phyloP scores from a whole-genome alignment of 768 basidiomycete genomes.

The Baorangia bicolor region DNA sequence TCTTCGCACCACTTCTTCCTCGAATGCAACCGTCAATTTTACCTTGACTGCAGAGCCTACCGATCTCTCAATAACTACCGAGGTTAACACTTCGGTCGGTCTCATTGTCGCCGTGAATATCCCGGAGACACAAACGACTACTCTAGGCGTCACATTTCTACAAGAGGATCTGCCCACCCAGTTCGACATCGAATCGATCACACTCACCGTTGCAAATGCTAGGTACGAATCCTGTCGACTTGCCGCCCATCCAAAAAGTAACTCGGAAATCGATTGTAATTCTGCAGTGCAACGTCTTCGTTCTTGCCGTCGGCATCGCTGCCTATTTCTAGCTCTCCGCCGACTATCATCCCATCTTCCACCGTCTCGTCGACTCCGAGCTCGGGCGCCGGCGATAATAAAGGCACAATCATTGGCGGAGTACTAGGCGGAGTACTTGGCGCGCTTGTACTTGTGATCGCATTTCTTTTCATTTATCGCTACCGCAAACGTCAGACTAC shows the following conservation, averaged over 20 bases:
- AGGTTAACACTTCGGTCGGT: constrained; percentile 42
- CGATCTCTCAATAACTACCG: constrained; percentile 35
- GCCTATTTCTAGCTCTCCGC: constrained; percentile 25
- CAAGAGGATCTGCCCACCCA: constrained; percentile 25
- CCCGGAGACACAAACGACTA: constrained; percentile 39
- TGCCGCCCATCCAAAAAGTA: background rate
- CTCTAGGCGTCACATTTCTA: constrained; percentile 43
- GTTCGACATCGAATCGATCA: constrained; percentile 40
- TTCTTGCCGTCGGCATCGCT: constrained; percentile 26
- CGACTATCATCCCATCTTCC: constrained; percentile 4
- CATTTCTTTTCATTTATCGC: constrained; percentile 6
- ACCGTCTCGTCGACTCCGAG: constrained; percentile 6
- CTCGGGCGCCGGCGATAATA: background rate
- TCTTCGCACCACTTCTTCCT: constrained; percentile 41
- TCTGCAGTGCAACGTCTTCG: constrained; percentile 26
- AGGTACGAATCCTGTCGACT: constrained; percentile 28
- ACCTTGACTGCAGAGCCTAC: constrained; percentile 41
- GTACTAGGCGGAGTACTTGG: constrained; percentile 15
- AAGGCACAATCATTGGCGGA: constrained; percentile 15
- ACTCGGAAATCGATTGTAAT: background rate
- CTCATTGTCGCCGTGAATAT: constrained; percentile 41
- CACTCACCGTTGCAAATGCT: constrained; percentile 37
- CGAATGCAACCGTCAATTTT: constrained; percentile 54
- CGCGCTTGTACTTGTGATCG: constrained; percentile 9
- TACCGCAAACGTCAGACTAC: background rate